Evolutionary conservation across 1,139 yeast genomes (phyloP).

Genomic region (Suhomyces terraborum): DNA sequence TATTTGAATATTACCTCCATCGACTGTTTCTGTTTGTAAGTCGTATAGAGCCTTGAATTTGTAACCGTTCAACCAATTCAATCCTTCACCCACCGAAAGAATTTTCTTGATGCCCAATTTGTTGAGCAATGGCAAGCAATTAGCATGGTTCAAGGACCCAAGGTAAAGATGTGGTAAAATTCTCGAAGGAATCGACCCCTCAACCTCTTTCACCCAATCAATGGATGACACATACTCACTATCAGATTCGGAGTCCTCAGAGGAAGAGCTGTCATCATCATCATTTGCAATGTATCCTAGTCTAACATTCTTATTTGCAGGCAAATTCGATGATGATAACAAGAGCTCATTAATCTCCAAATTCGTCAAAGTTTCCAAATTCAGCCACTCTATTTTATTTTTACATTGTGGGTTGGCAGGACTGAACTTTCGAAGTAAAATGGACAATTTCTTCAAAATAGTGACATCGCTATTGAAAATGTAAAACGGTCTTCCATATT

Average conservation of each 20-base stretch:
- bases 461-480: slow-evolving; percentile 75
- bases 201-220: slow-evolving; percentile 48
- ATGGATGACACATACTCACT: slow-evolving; percentile 6
- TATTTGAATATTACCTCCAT: slow-evolving; percentile 38
- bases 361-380: slow-evolving; percentile 32
- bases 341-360: slow-evolving; percentile 39
- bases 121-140: slow-evolving; percentile 60
- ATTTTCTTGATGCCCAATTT: slow-evolving; percentile 72
- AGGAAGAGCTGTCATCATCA: slow-evolving; percentile 13
- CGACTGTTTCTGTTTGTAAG: slow-evolving; percentile 26
- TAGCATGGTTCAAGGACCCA: slow-evolving; percentile 86
- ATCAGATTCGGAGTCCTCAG: slow-evolving; percentile 18
- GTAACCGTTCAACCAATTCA: slow-evolving; percentile 57
- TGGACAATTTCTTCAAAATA: slow-evolving; percentile 64
- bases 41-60: slow-evolving; percentile 33
- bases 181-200: slow-evolving; percentile 71
- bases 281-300: slow-evolving; percentile 34
- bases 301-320: slow-evolving; percentile 13
- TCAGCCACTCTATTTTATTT: slow-evolving; percentile 23
- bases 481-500: slow-evolving; percentile 77
- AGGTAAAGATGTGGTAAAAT: slow-evolving; percentile 82
- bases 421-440: slow-evolving; percentile 56
- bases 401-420: slow-evolving; percentile 37
- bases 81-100: slow-evolving; percentile 82
- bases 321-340: slow-evolving; percentile 21